phyloP scores from a whole-genome alignment of 805 yeast genomes.

The Nakazawaea siamensis region DNA sequence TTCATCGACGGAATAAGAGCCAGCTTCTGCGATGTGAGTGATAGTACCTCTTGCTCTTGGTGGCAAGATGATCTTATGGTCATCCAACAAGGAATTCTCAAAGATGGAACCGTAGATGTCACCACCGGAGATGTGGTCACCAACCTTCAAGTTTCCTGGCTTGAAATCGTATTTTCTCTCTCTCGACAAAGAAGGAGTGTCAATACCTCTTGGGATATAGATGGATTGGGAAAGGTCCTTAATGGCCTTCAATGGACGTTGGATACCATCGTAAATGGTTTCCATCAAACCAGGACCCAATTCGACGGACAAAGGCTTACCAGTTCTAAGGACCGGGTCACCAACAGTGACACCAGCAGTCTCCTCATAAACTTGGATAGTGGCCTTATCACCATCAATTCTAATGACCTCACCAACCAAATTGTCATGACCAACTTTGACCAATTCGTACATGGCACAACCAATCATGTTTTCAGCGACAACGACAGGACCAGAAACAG shows the following conservation, averaged over 20 bases:
- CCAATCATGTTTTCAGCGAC: conserved; percentile 99
- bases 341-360: conserved; percentile 99
- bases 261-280: conserved; percentile 98
- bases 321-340: conserved; percentile 96
- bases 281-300: conserved; percentile 99
- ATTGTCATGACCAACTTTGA: conserved; percentile 93
- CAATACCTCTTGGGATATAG: conserved; percentile 98
- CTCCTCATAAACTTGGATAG: conserved; percentile 98
- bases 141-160: conserved; percentile 74
- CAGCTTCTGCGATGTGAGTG: conserved; percentile 80
- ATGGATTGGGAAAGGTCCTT: conserved; percentile 83
- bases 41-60: conserved; percentile 99
- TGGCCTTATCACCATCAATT: conserved; percentile 93
- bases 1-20: conserved; percentile 87
- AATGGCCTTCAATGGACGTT: conserved; percentile 94
- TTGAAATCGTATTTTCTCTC: conserved; percentile 74
- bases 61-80: conserved; percentile 91
- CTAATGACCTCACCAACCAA: conserved; percentile 98
- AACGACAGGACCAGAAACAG: conserved; percentile 97
- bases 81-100: conserved; percentile 87
- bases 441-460: conserved; percentile 99
- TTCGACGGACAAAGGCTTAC: conserved; percentile 98
- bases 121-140: conserved; percentile 98
- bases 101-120: conserved; percentile 90
- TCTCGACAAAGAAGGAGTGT: conserved; percentile 92